A percentile compares a stretch with the other conserved stretches of the same genome.
These are phyloP conservation scores for Chaetomium cochliodes DNA, from an alignment of 495 filamentous ascomycete species.

Conservation along the genomic window DNA sequence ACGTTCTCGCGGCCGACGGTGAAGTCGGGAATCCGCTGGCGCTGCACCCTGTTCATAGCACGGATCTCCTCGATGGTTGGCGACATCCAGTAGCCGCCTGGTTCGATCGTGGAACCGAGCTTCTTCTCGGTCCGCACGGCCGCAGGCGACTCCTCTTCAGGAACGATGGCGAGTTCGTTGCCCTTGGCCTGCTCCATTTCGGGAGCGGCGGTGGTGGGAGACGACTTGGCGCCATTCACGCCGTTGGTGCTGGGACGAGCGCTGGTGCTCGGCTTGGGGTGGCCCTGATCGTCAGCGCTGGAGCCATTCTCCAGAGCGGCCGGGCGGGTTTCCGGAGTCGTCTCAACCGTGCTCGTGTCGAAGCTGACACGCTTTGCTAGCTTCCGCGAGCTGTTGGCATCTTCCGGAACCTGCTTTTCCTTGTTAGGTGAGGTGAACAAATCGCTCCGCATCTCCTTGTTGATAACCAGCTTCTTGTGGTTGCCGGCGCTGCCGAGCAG, in stretches of 20 bases:
- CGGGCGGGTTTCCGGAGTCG: conserved; percentile 38
- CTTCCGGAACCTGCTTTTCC: conserved; percentile 42
- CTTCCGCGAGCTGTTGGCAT: conserved; percentile 54
- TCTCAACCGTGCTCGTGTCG: conserved; percentile 56
- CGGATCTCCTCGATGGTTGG: conserved; percentile 68
- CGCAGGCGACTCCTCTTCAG: conserved; percentile 59
- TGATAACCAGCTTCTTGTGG: conserved; percentile 87
- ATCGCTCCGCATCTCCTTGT: conserved; percentile 77
- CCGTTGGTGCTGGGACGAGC: conserved; percentile 44
- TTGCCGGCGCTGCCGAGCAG: conserved; percentile 60
- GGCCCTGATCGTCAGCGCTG: conserved; percentile 66
- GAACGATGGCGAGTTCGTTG: conserved; percentile 76
- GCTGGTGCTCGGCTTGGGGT: conserved; percentile 55
- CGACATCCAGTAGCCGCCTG: conserved; percentile 82
- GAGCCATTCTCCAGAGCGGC: conserved; percentile 31
- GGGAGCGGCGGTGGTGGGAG: conserved; percentile 46
- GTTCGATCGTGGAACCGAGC: conserved; percentile 51
- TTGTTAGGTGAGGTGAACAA: conserved; percentile 61
- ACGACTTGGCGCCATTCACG: conserved; percentile 48
- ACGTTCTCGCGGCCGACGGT: conserved; percentile 77
- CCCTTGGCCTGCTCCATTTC: conserved; percentile 74
- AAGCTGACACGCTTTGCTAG: conserved; percentile 89
- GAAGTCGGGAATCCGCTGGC: conserved; percentile 67
- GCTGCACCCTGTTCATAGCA: conserved; percentile 70
- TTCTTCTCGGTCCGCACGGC: conserved; percentile 32